Conservation (phyloP, 176 grass and related monocot species). For the Carex littledalei region DNA sequence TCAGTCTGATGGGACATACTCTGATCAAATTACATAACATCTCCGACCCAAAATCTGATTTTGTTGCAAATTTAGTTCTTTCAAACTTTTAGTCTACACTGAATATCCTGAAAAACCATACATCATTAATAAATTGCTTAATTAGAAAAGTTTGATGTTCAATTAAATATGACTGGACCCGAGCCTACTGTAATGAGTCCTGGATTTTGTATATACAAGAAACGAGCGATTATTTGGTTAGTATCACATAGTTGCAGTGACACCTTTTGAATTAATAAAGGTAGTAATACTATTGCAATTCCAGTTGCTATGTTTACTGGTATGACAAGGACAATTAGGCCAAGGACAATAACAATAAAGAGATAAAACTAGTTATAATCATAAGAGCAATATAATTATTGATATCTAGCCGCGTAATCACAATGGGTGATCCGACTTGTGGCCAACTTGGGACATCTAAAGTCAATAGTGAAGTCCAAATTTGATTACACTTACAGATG, state of each 20-base stretch:
- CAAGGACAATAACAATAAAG: not conserved
- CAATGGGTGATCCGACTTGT: conserved; percentile 69
- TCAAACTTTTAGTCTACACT: not conserved
- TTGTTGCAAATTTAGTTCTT: not conserved
- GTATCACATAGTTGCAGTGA: not conserved
- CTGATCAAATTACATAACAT: not conserved
- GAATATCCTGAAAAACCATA: conserved; percentile 13
- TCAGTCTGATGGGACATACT: not conserved
- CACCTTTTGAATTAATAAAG: not conserved
- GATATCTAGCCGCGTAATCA: conserved; percentile 64
- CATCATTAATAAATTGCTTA: not conserved
- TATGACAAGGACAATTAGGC: not conserved
- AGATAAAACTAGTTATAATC: not conserved
- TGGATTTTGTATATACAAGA: not conserved
- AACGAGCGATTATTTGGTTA: not conserved
- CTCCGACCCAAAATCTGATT: not conserved
- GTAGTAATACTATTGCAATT: not conserved
- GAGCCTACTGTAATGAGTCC: not conserved
- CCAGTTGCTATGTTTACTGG: not conserved
- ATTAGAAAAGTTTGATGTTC: not conserved
- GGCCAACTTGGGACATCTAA: conserved; percentile 80
- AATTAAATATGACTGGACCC: not conserved
- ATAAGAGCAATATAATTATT: not conserved
- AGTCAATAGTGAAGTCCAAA: conserved; percentile 64
- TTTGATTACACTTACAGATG: conserved; percentile 44